phyloP scores from a whole-genome alignment of 768 basidiomycete species.

The Boletellus ananas region DNA sequence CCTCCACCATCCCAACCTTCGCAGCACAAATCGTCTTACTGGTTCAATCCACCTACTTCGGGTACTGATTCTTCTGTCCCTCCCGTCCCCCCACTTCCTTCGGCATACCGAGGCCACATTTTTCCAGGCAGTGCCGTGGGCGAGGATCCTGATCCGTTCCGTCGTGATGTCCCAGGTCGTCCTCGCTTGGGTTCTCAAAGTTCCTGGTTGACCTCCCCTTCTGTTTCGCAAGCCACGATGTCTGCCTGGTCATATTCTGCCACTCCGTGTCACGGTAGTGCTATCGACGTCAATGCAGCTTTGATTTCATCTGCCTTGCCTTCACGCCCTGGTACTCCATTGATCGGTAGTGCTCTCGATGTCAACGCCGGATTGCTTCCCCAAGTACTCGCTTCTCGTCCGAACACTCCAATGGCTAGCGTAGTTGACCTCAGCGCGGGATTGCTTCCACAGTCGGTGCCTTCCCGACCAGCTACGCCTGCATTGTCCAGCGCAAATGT shows the following conservation, averaged over 20 bases:
- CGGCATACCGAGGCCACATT: conserved; percentile 47
- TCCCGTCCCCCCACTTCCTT: conserved; percentile 56
- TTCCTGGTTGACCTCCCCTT: conserved; percentile 70
- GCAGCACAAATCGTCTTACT: conserved; percentile 53
- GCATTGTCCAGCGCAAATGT: conserved; percentile 57
- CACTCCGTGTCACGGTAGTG: conserved; percentile 38
- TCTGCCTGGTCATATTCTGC: conserved; percentile 71
- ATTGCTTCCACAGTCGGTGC: conserved; percentile 34
- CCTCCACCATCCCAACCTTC: conserved; percentile 28
- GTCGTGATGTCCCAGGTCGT: conserved; percentile 48
- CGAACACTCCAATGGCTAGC: conserved; percentile 19
- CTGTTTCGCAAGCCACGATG: conserved; percentile 52
- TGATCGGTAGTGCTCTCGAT: not conserved
- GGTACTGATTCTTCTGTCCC: conserved; percentile 45
- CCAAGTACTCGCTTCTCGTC: conserved; percentile 32
- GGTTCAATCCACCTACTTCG: conserved; percentile 50
- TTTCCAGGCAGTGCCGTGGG: conserved; percentile 40
- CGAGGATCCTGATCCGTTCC: conserved; percentile 62
- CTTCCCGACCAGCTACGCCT: conserved; percentile 49
- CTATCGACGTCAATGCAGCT: conserved; percentile 41
- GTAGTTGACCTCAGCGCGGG: conserved; percentile 42
- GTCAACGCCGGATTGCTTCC: conserved; percentile 40
- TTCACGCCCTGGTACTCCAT: conserved; percentile 19
- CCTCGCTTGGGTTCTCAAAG: conserved; percentile 59
- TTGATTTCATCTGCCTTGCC: conserved; percentile 36